These are phyloP conservation scores for Pleurotus sapidus DNA, from an alignment of 768 basidiomycete genomes.

Conservation along the genomic window DNA sequence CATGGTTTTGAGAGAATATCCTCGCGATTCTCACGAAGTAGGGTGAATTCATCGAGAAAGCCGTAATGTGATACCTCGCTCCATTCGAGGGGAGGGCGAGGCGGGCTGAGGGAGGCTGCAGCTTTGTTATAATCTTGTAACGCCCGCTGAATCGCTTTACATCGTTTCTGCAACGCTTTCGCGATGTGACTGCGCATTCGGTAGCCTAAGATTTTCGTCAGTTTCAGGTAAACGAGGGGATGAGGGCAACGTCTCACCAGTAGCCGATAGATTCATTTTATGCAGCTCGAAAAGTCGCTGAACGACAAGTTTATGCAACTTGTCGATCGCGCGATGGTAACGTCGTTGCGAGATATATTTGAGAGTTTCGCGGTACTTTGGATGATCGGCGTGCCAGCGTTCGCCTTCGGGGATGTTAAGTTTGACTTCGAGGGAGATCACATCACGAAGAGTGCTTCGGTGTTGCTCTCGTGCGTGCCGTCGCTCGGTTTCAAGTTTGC, in stretches of 20 bases:
- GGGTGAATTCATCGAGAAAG: conserved; percentile 20
- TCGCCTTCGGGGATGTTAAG: conserved; percentile 17
- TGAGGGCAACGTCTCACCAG: conserved; percentile 14
- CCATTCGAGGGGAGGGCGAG: conserved; percentile 14
- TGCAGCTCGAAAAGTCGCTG: conserved; percentile 25
- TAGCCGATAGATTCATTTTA: conserved; percentile 22
- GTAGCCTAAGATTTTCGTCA: conserved; percentile 15
- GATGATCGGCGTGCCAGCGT: conserved; percentile 11
- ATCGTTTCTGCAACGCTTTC: conserved; percentile 21
- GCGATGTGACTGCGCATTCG: conserved; percentile 28
- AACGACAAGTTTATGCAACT: conserved; percentile 26
- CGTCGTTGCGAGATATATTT: background rate
- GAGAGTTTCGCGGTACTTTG: conserved; percentile 10
- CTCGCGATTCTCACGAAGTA: conserved; percentile 21
- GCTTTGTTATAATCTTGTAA: conserved; percentile 21
- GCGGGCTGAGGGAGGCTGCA: conserved; percentile 16
- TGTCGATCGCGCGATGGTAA: conserved; percentile 17
- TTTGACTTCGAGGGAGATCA: conserved; percentile 17
- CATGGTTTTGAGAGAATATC: conserved; percentile 23
- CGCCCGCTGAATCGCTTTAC: conserved; percentile 22
- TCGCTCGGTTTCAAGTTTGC: conserved; percentile 20
- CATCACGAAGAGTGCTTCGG: too few species aligned
- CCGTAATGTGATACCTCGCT: conserved; percentile 13
- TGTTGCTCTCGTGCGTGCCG: conserved; percentile 15
- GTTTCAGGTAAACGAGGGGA: too few species aligned